Evolutionary conservation across 345 rosid genomes (phyloP), one percentile per base, ranked within the genome.

Genomic region (Salix udensis): DNA sequence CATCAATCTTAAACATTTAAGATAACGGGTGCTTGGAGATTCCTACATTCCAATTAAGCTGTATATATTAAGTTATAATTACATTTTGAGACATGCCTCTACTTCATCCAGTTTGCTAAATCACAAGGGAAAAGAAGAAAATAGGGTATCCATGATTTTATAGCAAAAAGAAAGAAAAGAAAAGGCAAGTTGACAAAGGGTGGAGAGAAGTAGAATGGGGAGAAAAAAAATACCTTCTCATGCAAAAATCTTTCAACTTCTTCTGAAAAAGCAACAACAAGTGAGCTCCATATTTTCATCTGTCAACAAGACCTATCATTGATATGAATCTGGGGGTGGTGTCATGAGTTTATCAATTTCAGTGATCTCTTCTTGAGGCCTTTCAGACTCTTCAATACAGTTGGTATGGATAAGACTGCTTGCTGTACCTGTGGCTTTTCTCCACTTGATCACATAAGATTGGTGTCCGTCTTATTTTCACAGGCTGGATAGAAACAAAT

Each of bases 201-300:
- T 23, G 48, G 31, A 3, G 34, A 58, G 13, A n/a, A 3, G 34
- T 55, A 12, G 13, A 28, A 64, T 11, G 31, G 16, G 31, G 26
- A 26, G 28, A 65, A 64, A 37, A 55, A 74, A 4, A 44, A 39
- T 83, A 93, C 99, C 92, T 92, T 93, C 40, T 90, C 94, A 50
- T 67, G 78, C 82, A 85, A 80, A 84, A 91, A 96, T 34, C 74
- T 84, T 72, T 78, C 85, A 81, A 86, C 87, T 79, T 89, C 92
- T 64, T 81, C 79, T 18, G 95, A 97, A 83, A 93, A 96, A 73
- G 97, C 96, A 68, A 36, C 86, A 77, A 65, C 42, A 79, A 75
- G 92, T 86, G 50, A 96, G 93, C 81, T 85, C 89, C 75, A 88
- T 83, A 85, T 75, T 82, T 83, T 96, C 98, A 74, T 96, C 93